Percentiles rank a stretch among this genome's conserved stretches.
These are phyloP conservation scores for Gremmenia infestans DNA, from an alignment of 2,329 filamentous ascomycete genomes.

Conservation along the genomic window DNA sequence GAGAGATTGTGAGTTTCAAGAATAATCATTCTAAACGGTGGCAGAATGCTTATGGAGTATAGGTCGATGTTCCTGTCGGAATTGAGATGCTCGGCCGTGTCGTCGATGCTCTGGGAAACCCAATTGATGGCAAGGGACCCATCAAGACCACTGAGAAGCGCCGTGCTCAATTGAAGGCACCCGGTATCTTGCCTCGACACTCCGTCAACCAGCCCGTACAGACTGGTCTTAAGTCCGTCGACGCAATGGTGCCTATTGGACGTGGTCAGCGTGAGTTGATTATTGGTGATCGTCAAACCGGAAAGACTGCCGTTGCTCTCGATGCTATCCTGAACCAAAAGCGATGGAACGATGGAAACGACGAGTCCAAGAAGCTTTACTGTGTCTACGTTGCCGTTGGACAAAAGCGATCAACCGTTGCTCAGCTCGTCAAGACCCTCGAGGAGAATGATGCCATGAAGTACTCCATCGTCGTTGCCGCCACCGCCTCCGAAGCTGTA, in stretches of 20 bases:
- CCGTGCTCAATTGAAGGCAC: constrained; percentile 98
- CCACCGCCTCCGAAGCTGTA: constrained; percentile 90
- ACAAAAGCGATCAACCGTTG: constrained; percentile 99
- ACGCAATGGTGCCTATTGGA: constrained; percentile 99
- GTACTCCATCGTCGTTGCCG: constrained; percentile 90
- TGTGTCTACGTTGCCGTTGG: constrained; percentile 98
- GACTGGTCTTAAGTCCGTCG: constrained; percentile 98
- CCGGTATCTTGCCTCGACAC: constrained; percentile 92
- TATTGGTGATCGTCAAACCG: constrained; percentile 99
- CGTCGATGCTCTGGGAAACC: constrained; percentile 96
- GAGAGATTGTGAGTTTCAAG: constrained; percentile 78
- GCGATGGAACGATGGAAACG: constrained; percentile 83
- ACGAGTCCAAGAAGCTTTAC: constrained; percentile 99
- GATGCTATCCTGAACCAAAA: constrained; percentile 99
- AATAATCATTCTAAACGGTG: constrained; percentile 1
- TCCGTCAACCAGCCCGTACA: constrained; percentile 99
- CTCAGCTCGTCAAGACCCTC: constrained; percentile 98
- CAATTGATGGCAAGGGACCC: constrained; percentile 98
- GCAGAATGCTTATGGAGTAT: constrained; percentile 17
- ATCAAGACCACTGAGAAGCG: constrained; percentile 86
- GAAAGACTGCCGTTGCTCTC: constrained; percentile 97
- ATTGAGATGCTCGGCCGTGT: constrained; percentile 93
- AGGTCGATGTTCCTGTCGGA: constrained; percentile 97
- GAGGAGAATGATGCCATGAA: constrained; percentile 99
- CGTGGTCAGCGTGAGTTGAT: constrained; percentile 99